Evolutionary conservation across 345 rosid species (phyloP), one percentile per base, ranked within the genome.

Genomic region (Moringa oleifera): DNA sequence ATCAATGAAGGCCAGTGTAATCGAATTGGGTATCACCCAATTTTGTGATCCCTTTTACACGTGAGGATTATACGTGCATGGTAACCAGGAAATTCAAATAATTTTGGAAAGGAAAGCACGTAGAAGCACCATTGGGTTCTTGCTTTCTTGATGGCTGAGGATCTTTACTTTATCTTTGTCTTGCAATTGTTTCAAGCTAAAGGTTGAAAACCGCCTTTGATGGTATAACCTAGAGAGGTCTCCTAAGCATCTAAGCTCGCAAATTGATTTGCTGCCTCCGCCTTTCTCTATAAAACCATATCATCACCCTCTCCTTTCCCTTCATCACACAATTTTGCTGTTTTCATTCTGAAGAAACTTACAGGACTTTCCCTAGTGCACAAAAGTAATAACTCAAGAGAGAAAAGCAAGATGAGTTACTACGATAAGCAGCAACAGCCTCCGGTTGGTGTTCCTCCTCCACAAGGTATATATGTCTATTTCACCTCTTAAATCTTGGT

Each of bases 401-500:
- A n/a, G 3, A 3, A n/a, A 47, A 47, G 18, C 54, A 51, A n/a
- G 21, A 80, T 77, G 87, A 86, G 74, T 49, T 77, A 79, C 59
- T 81, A 78, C 76, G 21, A 79, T 46, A n/a, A n/a, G n/a, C 84
- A 81, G 65, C 75, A 80, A 49, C 89, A 78, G 61, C 75, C 81
- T 18, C 89, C 89, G 2, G 85, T 84, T 16, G 83, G 77, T 66
- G 85, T 64, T 67, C 93, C 93, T 71, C 89, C 93, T 31, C 78
- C 84, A 2, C 93, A 82, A 72, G 92, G 91, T 85, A 64, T 13
- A 17, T 11, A 4, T 2, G 37, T 33, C 5, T n/a, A 20, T n/a
- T 66, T 7, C n/a, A 28, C 8, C 33, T 28, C 33, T 2, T 8
- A 28, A 28, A 28, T 28, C 33, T 28, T 8, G 33, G 33, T 28